Base-by-base conservation (phyloP, 495 filamentous ascomycete species). In the Chaetomidium leptoderma region DNA sequence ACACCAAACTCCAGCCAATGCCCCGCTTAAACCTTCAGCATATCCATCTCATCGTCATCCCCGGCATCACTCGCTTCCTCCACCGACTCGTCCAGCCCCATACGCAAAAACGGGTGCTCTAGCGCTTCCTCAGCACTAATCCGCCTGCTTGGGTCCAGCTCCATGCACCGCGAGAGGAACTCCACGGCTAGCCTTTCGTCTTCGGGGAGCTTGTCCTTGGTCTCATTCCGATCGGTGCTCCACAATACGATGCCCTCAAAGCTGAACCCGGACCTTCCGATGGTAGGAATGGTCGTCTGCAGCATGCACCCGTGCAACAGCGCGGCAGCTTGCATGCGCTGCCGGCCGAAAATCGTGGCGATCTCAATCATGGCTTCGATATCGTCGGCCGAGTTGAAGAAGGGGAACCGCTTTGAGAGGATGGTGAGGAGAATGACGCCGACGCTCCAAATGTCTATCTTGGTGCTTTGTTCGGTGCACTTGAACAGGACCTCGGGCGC, bases 291-390 rank as follows among this genome's bases (percentile, higher is more conserved):
- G 35, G 83, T 95, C 5, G 89, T 91, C 65, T 97, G 91, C 61
- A 97, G 91, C 17, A 95, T 80, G 63, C 74, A 76, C 27, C 92
- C 93, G 64, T 98, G 93, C 57, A 96, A 76, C 27, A 84, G 77
- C 0, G 90, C 90, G n/a, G 85, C 86, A 14, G 79, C 66, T 60
- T 86, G 87, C 93, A 98, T 97, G 43, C 83, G 80, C 61, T 78
- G 80, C 16, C 78, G 80, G n/a, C 93, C 93, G 69, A 97, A 96
- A 44, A 97, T 95, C 52, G 90, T 93, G 17, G 92, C 87, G 61
- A 98, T 93, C 69, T 98, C 93, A 55, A 98, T 90, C 81, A 96
- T 87, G 27, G 95, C 93, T 65, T 98, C 93, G 48, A 98, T 83
- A 61, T 98, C 93, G 67, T 98, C 93, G 13, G 90, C 86, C 36